phyloP scores from a whole-genome alignment of 2,329 filamentous ascomycete genomes.

The Botrytis porri region DNA sequence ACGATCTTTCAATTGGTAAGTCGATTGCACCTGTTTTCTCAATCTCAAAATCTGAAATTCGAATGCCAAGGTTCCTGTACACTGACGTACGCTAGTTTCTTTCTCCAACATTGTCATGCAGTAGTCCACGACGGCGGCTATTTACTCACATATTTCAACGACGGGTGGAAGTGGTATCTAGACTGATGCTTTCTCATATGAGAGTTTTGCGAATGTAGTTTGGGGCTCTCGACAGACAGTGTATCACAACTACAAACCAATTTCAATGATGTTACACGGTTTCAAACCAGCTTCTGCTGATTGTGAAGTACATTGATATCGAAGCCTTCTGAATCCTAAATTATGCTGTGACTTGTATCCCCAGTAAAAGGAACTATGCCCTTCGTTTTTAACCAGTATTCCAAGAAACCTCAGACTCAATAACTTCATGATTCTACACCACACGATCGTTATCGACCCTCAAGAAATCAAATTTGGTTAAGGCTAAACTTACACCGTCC shows the following conservation, averaged over 20 bases:
- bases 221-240: not conserved
- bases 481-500: not conserved
- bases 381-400: not conserved
- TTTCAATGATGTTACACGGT: not conserved
- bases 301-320: accelerated
- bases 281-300: not conserved
- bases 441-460: not conserved
- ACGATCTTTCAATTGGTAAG: not conserved
- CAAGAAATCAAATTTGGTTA: not conserved
- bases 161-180: not conserved
- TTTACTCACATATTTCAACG: not conserved
- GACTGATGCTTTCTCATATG: not conserved
- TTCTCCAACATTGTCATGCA: too few species aligned
- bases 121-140: not conserved
- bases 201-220: too few species aligned
- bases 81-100: not conserved
- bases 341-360: not conserved
- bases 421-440: not conserved
- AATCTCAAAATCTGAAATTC: too few species aligned
- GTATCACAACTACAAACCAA: not conserved
- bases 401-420: not conserved
- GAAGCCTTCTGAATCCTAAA: not conserved
- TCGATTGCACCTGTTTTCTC: not conserved
- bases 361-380: not conserved
- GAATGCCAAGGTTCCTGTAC: not conserved